Conservation (phyloP, 768 basidiomycete genomes). For the Agrocybe chaxingu region DNA sequence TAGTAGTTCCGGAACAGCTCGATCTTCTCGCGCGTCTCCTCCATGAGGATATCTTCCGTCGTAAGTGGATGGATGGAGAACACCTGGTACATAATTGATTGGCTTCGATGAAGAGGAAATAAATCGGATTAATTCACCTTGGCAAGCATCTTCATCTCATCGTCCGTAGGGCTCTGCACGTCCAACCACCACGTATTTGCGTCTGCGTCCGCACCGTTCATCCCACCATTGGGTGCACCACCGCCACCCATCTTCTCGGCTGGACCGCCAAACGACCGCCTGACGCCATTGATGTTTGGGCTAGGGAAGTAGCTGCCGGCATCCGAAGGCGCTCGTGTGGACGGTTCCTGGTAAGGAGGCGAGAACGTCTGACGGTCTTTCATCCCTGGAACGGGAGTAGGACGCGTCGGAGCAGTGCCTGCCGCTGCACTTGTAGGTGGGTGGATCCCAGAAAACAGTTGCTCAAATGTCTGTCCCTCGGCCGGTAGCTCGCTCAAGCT, state of each 20-base stretch:
- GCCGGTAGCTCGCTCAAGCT: conserved; percentile 91
- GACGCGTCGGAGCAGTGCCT: background rate
- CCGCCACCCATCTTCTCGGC: conserved; percentile 6
- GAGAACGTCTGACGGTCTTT: conserved; percentile 8
- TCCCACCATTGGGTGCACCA: conserved; percentile 1
- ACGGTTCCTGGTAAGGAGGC: conserved; percentile 13
- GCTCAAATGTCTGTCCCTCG: conserved; percentile 89
- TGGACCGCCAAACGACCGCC: conserved; percentile 2
- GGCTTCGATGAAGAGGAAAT: background rate
- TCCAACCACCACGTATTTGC: conserved; percentile 97
- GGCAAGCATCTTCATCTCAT: conserved; percentile 96
- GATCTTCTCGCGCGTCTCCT: conserved; percentile 99
- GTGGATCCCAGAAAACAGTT: conserved; percentile 68
- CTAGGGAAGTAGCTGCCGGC: conserved; percentile 8
- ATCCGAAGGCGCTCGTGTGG: conserved; percentile 5
- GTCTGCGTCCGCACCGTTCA: conserved; percentile 36
- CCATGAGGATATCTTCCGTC: conserved; percentile 99
- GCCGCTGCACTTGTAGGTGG: background rate
- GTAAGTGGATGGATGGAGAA: conserved; percentile 97
- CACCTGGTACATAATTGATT: conserved; percentile 49
- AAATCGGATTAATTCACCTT: conserved; percentile 52
- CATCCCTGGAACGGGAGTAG: background rate
- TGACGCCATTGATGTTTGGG: conserved; percentile 1
- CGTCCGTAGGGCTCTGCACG: conserved; percentile 89
- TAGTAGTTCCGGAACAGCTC: conserved; percentile 99